Evolutionary conservation across 2,329 filamentous ascomycete species (phyloP).

Genomic region (Colletotrichum cuscutae): DNA sequence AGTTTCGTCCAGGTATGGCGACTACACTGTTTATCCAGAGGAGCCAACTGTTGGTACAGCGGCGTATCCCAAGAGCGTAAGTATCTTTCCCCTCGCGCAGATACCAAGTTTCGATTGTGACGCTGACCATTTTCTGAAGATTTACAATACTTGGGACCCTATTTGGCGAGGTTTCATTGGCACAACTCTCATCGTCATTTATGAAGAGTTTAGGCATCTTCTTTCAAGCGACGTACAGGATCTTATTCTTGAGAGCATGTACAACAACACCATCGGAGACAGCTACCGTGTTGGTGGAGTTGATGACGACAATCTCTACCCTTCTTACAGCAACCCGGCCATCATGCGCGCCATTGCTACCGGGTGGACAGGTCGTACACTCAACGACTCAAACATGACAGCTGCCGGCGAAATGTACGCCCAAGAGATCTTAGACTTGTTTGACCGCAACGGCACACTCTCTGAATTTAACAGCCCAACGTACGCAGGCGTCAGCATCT

Average conservation of each 20-base stretch:
- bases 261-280: constrained; percentile 67
- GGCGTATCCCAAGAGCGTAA: constrained; percentile 51
- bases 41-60: constrained; percentile 66
- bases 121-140: constrained; percentile 37
- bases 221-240: constrained; percentile 45
- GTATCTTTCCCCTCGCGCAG: not conserved
- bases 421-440: constrained; percentile 64
- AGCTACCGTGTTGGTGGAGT: constrained; percentile 68
- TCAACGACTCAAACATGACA: constrained; percentile 69
- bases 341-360: constrained; percentile 71
- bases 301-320: constrained; percentile 51
- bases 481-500: constrained; percentile 70
- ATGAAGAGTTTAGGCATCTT: constrained; percentile 66
- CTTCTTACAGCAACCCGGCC: constrained; percentile 46
- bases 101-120: not conserved
- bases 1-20: not conserved
- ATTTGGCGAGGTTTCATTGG: constrained; percentile 74
- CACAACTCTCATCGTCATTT: constrained; percentile 65
- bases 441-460: constrained; percentile 63
- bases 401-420: constrained; percentile 66
- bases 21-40: constrained; percentile 64
- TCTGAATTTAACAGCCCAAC: constrained; percentile 55
- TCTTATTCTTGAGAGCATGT: constrained; percentile 62
- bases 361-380: constrained; percentile 65
- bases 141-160: constrained; percentile 69